Evolutionary conservation across 1,284 basidiomycete species (phyloP).

Genomic region (Schizophyllum commune): DNA sequence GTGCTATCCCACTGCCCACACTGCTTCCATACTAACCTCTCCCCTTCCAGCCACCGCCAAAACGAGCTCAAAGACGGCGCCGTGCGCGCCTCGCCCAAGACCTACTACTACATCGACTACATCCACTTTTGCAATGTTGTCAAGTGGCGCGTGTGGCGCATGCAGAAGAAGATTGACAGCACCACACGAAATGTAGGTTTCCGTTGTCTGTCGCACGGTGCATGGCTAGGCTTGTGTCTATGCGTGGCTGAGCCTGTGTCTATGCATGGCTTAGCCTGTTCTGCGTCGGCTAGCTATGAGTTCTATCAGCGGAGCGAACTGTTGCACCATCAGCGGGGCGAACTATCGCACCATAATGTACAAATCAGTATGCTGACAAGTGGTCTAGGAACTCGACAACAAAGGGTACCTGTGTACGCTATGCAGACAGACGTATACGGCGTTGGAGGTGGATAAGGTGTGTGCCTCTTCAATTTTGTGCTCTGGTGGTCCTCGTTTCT

Average conservation of each 20-base stretch:
- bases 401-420: constrained; percentile 94
- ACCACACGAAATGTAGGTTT: constrained; percentile 70
- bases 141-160: constrained; percentile 96
- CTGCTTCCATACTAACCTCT: background rate
- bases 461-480: too few relatives aligned
- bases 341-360: background rate
- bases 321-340: background rate
- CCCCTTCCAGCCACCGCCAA: constrained; percentile 58
- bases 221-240: background rate
- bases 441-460: constrained; percentile 80
- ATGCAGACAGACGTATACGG: constrained; percentile 80
- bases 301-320: background rate
- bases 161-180: constrained; percentile 86
- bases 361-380: constrained; percentile 6
- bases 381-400: constrained; percentile 79
- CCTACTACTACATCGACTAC: constrained; percentile 97
- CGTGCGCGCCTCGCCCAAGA: constrained; percentile 70
- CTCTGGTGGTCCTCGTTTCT: too few relatives aligned
- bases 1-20: background rate
- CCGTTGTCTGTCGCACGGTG: too few relatives aligned
- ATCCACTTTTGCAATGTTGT: constrained; percentile 94
- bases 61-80: constrained; percentile 82
- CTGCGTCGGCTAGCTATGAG: too few relatives aligned
- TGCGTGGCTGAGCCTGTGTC: too few relatives aligned
- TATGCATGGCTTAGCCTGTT: too few relatives aligned